Base-by-base conservation (phyloP, 2,329 filamentous ascomycete genomes). In the Diaporthe sp. region DNA sequence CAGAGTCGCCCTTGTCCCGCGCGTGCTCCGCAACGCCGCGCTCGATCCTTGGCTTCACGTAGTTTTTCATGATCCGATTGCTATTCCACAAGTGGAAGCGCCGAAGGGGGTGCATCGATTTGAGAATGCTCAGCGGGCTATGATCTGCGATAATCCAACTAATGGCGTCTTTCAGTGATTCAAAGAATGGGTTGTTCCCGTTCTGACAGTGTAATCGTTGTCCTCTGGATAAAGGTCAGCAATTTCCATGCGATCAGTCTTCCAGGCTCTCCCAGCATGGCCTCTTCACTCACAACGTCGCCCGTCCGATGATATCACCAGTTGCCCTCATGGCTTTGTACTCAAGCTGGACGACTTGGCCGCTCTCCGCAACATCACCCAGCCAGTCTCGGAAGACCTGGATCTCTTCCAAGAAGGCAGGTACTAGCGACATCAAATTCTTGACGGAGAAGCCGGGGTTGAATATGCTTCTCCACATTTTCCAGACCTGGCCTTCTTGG, bases 401-500 rank as follows among this genome's bases (percentile, higher is more conserved):
- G 25, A 76, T 76, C 45, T 76, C 74, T 22, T 76, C 74, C 19
- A 76, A 66, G 52, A 54, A 78, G 68, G 15, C 76, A 3, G 83
- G 82, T 2, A 83, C 78, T 30, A 85, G 74, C 0, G 81, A 80
- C 60, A 82, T 78, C 40, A 85, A 70, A 73, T 85, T 84, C 71
- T 78, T 81, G 13, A 78, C 77, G 0, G 82, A 81, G 76, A 85
- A 86, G 8, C 83, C 84, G 4, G 82, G 82, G 75, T 84, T 85
- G 78, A 85, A 85, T 45, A 82, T 76, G 50, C 76, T 77, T 67
- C 83, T 78, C 77, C 80, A 79, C 54, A 69, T 76, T 76, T 83
- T 84, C 85, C 85, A 86, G 68, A 82, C 80, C 19, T 79, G 77
- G 3, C 85, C 85, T 28, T 85, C 82, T 17, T 81, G 75, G 33